Percentiles rank a stretch among this genome's conserved stretches.
Conservation (phyloP, 2,329 filamentous ascomycete genomes). For the Neonectria hederae region DNA sequence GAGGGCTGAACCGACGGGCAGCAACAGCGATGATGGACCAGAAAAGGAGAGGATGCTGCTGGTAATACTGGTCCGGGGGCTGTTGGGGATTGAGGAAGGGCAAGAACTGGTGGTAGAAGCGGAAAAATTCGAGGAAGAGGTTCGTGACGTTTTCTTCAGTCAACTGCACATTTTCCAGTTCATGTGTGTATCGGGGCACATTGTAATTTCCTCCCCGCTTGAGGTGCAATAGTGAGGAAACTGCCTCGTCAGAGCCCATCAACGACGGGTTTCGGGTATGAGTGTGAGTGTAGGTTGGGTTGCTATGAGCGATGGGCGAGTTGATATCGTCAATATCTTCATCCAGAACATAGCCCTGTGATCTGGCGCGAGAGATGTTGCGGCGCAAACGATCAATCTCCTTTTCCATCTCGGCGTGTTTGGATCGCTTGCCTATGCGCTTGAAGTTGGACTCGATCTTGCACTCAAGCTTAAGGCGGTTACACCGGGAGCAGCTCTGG, state of each 20-base stretch:
- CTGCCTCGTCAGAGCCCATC: slow-evolving; percentile 75
- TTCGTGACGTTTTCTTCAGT: slow-evolving; percentile 70
- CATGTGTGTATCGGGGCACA: slow-evolving; percentile 66
- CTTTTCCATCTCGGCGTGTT: slow-evolving; percentile 87
- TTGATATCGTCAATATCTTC: slow-evolving; percentile 64
- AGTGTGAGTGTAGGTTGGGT: slow-evolving; percentile 66
- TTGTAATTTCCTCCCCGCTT: slow-evolving; percentile 72
- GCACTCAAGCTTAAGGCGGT: slow-evolving; percentile 81
- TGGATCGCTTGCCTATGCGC: slow-evolving; percentile 81
- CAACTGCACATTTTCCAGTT: slow-evolving; percentile 70
- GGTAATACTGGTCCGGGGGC: slow-evolving; percentile 77
- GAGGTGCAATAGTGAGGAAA: slow-evolving; percentile 72
- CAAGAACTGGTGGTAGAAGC: slow-evolving; percentile 79
- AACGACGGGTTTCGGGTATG: slow-evolving; percentile 70
- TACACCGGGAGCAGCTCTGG: slow-evolving; percentile 79
- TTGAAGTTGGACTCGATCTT: slow-evolving; percentile 91
- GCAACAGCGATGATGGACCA: slow-evolving; percentile 85
- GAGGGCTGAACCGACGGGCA: slow-evolving; percentile 71
- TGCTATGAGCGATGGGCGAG: slow-evolving; percentile 63
- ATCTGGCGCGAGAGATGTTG: slow-evolving; percentile 67
- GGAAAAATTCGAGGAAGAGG: slow-evolving; percentile 80
- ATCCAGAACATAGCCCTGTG: slow-evolving; percentile 65
- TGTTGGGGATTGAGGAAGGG: slow-evolving; percentile 76
- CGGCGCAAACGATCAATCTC: slow-evolving; percentile 77
- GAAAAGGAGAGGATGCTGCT: slow-evolving; percentile 82